Conservation (phyloP, 768 basidiomycete genomes). For the Lactarius deliciosus region DNA sequence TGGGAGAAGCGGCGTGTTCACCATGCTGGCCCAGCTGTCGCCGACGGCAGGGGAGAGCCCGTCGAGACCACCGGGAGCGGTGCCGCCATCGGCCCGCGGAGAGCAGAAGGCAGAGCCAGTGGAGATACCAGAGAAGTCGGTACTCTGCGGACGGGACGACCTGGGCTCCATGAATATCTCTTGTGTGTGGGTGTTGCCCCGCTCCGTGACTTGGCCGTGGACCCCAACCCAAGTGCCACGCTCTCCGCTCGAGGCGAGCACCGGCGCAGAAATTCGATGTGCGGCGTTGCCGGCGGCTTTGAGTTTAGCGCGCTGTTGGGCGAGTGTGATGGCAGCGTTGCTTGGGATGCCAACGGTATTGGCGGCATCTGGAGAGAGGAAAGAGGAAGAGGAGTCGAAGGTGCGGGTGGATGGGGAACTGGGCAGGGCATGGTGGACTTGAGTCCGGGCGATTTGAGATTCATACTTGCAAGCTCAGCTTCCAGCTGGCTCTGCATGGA, state of each 20-base stretch:
- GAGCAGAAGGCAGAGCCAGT: conserved; percentile 51
- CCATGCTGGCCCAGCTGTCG: conserved; percentile 95
- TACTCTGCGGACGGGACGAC: conserved; percentile 81
- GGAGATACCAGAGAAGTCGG: conserved; percentile 74
- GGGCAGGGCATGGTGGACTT: conserved; percentile 72
- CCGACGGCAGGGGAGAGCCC: conserved; percentile 56
- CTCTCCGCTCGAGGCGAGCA: conserved; percentile 35
- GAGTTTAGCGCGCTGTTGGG: conserved; percentile 86
- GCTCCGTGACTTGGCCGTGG: conserved; percentile 86
- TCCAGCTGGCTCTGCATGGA: conserved; percentile 99
- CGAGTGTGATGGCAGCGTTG: conserved; percentile 77
- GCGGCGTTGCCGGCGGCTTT: conserved; percentile 79
- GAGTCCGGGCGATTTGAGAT: conserved; percentile 86
- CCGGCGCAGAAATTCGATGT: conserved; percentile 55
- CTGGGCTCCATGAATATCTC: conserved; percentile 42
- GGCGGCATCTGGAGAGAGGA: no score
- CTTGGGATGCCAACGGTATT: conserved; percentile 38
- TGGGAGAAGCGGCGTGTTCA: conserved; percentile 80
- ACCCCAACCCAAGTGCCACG: conserved; percentile 61
- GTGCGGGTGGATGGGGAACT: conserved; percentile 77
- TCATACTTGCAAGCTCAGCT: conserved; percentile 78
- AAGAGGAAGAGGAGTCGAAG: no score
- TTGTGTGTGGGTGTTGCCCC: conserved; percentile 63
- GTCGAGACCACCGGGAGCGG: conserved; percentile 30
- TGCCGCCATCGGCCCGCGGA: conserved; percentile 42